phyloP scores from a whole-genome alignment of 306 rosid species.

The Malus fusca region DNA sequence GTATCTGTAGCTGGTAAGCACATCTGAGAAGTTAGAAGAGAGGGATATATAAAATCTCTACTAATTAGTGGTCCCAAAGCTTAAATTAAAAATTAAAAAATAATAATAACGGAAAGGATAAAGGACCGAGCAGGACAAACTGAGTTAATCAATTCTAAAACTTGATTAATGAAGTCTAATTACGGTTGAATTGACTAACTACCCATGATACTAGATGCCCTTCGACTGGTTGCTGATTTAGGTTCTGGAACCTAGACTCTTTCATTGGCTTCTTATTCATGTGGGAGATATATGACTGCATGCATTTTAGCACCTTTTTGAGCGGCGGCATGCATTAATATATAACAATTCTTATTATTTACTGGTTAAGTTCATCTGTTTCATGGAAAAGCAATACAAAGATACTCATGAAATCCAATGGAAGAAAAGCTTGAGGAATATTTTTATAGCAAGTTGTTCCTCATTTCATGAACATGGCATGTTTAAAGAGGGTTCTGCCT shows the following conservation, averaged over 20 bases:
- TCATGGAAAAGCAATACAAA: constrained; percentile 4
- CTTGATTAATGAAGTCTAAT: constrained; percentile 1
- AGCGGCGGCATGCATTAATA: constrained; percentile 11
- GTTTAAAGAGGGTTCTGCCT: constrained; percentile 8
- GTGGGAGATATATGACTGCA: background rate
- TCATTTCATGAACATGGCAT: constrained; percentile 20
- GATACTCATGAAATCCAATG: constrained; percentile 10
- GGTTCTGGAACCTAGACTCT: background rate
- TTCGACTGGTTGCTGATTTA: background rate
- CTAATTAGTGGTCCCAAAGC: constrained; percentile 7
- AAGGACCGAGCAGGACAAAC: constrained; percentile 12
- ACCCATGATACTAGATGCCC: constrained; percentile 14
- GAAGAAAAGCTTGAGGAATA: background rate
- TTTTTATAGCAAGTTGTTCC: constrained; percentile 20
- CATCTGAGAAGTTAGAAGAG: background rate
- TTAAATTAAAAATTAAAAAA: background rate
- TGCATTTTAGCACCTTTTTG: background rate
- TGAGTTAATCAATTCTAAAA: background rate
- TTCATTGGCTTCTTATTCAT: background rate
- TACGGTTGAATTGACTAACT: background rate
- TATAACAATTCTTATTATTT: background rate
- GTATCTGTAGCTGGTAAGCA: background rate
- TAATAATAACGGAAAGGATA: background rate
- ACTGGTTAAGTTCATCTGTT: background rate
- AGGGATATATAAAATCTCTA: background rate